These are phyloP conservation scores for Ophiobolus disseminans DNA, from an alignment of 2,329 filamentous ascomycete genomes.

Conservation along the genomic window DNA sequence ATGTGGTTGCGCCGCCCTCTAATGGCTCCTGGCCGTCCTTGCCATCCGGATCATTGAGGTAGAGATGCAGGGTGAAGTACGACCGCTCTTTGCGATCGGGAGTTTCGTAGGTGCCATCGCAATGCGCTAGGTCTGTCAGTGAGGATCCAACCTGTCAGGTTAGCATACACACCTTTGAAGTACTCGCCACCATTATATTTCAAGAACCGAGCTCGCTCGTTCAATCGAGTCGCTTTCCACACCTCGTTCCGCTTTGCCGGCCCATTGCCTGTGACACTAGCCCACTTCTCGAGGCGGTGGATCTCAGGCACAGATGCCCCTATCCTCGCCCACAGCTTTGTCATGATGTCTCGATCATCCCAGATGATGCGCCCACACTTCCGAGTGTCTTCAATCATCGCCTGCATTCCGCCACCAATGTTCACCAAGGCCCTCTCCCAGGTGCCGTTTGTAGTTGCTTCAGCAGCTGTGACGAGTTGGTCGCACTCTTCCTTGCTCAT, in stretches of 20 bases:
- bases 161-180: slow-evolving; percentile 61
- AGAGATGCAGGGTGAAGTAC: slow-evolving; percentile 64
- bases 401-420: slow-evolving; percentile 67
- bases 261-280: slow-evolving; percentile 54
- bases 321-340: slow-evolving; percentile 68
- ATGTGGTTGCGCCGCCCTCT: slow-evolving; percentile 63
- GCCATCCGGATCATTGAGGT: slow-evolving; percentile 56
- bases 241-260: slow-evolving; percentile 53
- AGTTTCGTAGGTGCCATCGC: slow-evolving; percentile 69
- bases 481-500: slow-evolving; percentile 68
- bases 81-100: slow-evolving; percentile 60
- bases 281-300: slow-evolving; percentile 47
- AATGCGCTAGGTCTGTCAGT: slow-evolving; percentile 62
- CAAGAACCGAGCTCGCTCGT: slow-evolving; percentile 77
- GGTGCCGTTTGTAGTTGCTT: slow-evolving; percentile 40
- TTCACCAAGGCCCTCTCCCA: slow-evolving; percentile 77
- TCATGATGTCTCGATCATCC: slow-evolving; percentile 68
- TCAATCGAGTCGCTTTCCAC: slow-evolving; percentile 61
- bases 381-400: slow-evolving; percentile 63
- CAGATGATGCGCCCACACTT: slow-evolving; percentile 80
- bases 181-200: slow-evolving; percentile 75
- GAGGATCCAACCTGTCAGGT: slow-evolving; percentile 6
- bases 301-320: slow-evolving; percentile 58
- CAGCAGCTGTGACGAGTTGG: slow-evolving; percentile 36
- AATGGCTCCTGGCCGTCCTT: slow-evolving; percentile 45